Evolutionary conservation across 176 grass and related monocot genomes (phyloP).

Genomic region (Elaeis guineensis): DNA sequence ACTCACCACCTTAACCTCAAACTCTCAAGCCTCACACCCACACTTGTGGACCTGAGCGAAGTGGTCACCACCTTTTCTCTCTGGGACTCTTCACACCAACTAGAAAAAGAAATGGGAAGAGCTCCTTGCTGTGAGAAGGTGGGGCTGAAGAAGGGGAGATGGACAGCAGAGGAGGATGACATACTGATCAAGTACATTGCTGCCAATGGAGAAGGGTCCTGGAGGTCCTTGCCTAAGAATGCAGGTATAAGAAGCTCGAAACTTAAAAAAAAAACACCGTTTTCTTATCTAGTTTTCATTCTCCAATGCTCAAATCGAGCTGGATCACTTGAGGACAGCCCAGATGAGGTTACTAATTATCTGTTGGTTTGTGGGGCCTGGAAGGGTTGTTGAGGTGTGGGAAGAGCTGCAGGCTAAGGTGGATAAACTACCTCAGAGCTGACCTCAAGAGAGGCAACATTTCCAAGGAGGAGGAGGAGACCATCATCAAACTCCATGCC

Average conservation of each 20-base stretch:
- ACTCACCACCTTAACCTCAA: too few relatives aligned
- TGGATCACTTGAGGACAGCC: too few relatives aligned
- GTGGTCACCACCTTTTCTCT: background rate
- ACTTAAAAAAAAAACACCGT: background rate
- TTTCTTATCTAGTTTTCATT: background rate
- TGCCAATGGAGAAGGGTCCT: conserved; percentile 37
- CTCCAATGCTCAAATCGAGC: background rate
- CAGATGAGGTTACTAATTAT: too few relatives aligned
- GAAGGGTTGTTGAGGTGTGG: conserved; percentile 38
- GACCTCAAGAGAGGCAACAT: conserved; percentile 39
- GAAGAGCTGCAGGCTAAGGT: conserved; percentile 41
- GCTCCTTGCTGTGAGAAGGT: conserved; percentile 41
- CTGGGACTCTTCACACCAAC: too few relatives aligned
- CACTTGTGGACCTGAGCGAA: background rate
- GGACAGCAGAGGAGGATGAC: conserved; percentile 35
- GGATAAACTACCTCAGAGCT: conserved; percentile 38
- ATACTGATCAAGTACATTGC: conserved; percentile 30
- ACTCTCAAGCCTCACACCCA: background rate
- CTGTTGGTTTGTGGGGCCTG: background rate
- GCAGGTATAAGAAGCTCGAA: conserved; percentile 14
- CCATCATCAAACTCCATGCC: conserved; percentile 36
- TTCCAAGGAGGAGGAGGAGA: conserved; percentile 30
- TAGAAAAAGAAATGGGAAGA: conserved; percentile 23
- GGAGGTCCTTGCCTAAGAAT: conserved; percentile 48
- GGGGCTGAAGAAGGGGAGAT: conserved; percentile 38